Evolutionary conservation across 805 yeast species (phyloP), one percentile per base, ranked within the genome.

Genomic region (Zygoascus tannicola): DNA sequence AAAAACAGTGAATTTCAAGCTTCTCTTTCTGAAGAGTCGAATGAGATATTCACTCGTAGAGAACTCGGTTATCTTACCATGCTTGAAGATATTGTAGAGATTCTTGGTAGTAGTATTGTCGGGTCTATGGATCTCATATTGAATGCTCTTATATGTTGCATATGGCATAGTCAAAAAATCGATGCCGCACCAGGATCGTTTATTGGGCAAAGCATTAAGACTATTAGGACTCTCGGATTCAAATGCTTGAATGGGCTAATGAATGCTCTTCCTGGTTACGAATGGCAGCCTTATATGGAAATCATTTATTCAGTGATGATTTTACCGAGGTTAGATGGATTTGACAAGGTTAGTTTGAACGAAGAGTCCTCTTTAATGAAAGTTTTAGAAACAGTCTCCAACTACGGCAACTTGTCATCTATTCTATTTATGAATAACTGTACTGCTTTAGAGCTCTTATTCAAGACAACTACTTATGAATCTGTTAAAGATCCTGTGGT

Each of bases 321-420:
- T 12, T 54, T 59, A 18, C 87, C 94, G 5, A 74, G 94, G 55
- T 67, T 92, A 52, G 67, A 48, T 1, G 66, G 71, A 10, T 90
- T 90, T 60, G 81, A 81, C 2, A 71, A 65, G 34, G 95, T 83
- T 54, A 92, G 90, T 58, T 66, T 81, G 26, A 94, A 86, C 56
- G 86, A 82, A 54, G 80, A 90, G 0, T 86, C 97, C 0, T 73
- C 94, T 0, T 58, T 90, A 36, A 65, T 88, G 75, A 75, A 69
- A 44, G 57, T 86, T 7, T 73, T 90, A 54, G 62, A 76, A 4
- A 64, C 73, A 5, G 74, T 94, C 78, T 66, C 82, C 40, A 57
- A 68, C 3, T 58, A 63, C 26, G 64, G 67, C 4, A 64, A 66
- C 19, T 67, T 80, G 32, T 64, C 70, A 38, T 67, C 68, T 12